Evolutionary conservation across 2,329 filamentous ascomycete species (phyloP).

Genomic region (Harringtonia lauricola): DNA sequence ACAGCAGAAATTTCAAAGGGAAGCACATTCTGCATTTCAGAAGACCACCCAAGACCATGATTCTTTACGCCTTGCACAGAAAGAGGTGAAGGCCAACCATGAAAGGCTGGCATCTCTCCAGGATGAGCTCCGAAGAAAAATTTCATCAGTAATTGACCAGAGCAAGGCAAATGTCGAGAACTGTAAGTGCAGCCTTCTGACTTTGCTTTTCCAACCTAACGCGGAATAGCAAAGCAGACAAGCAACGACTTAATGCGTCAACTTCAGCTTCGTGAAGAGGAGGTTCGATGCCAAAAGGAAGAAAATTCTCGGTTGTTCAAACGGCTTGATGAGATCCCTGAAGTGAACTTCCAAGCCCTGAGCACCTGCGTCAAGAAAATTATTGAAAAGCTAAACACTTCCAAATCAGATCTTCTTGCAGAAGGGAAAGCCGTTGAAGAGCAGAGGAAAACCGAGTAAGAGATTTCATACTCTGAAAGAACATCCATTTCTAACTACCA

Average conservation of each 20-base stretch:
- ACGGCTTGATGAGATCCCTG: conserved; percentile 7
- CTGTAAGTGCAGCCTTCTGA: conserved; percentile 5
- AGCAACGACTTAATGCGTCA: not conserved
- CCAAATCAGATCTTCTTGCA: not conserved
- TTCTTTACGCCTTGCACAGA: conserved; percentile 17
- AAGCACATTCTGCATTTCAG: not conserved
- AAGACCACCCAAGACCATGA: conserved; percentile 12
- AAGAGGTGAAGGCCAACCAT: conserved; percentile 22
- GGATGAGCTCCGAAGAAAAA: conserved; percentile 16
- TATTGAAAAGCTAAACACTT: conserved; percentile 4
- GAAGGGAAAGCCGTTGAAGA: not conserved
- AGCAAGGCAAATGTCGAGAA: conserved; percentile 2
- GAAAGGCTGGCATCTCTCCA: conserved; percentile 21
- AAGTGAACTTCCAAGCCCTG: conserved; percentile 9
- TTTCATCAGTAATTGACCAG: conserved; percentile 7
- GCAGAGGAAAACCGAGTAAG: conserved; percentile 3
- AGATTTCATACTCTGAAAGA: not conserved
- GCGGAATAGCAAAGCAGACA: conserved; percentile 2
- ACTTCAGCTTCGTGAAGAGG: conserved; percentile 5
- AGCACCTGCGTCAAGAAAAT: conserved; percentile 7
- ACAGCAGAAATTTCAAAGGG: conserved; percentile 29
- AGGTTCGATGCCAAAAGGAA: conserved; percentile 1
- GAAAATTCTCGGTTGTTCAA: conserved; percentile 1
- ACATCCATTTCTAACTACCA: not conserved
- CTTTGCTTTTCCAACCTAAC: conserved; percentile 2